These are phyloP conservation scores for Leptographium lundbergii DNA, from an alignment of 2,329 filamentous ascomycete species.

Conservation along the genomic window DNA sequence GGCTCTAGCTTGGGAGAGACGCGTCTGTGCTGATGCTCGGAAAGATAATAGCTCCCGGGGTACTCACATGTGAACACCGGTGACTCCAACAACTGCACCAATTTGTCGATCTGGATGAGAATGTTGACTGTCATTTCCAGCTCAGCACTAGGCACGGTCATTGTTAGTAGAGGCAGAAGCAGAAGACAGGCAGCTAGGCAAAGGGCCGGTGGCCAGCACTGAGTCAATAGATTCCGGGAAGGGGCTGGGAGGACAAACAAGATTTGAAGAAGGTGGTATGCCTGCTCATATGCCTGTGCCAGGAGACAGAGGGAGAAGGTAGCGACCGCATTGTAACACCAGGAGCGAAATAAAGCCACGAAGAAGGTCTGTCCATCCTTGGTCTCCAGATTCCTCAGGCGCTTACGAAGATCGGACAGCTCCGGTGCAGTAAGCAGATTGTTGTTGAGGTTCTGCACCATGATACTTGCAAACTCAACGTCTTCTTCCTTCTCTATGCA, in stretches of 20 bases:
- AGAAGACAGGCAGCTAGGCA: neutral
- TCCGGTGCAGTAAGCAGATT: slow-evolving; percentile 97
- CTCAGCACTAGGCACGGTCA: slow-evolving; percentile 54
- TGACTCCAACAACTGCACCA: slow-evolving; percentile 91
- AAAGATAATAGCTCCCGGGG: neutral
- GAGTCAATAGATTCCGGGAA: no score
- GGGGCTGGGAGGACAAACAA: slow-evolving; percentile 43
- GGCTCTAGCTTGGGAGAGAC: neutral
- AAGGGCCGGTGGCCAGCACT: no score
- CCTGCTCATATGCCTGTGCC: slow-evolving; percentile 95
- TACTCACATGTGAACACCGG: slow-evolving; percentile 88
- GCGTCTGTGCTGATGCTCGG: no score
- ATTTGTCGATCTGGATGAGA: slow-evolving; percentile 95
- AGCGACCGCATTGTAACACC: slow-evolving; percentile 97
- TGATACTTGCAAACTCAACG: slow-evolving; percentile 96
- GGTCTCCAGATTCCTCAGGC: slow-evolving; percentile 79
- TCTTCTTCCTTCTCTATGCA: slow-evolving; percentile 97
- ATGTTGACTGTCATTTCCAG: slow-evolving; percentile 98
- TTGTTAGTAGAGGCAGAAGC: neutral
- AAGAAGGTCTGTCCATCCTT: slow-evolving; percentile 94
- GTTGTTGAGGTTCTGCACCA: slow-evolving; percentile 99
- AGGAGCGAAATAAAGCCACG: slow-evolving; percentile 84
- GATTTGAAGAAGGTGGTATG: slow-evolving; percentile 88
- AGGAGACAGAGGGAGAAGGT: slow-evolving; percentile 93
- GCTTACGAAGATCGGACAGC: slow-evolving; percentile 77